Percentiles rank a stretch among this genome's conserved stretches.
These are phyloP conservation scores for Fagopyrum tataricum DNA, from an alignment of 148 eudicot species.

Conservation along the genomic window DNA sequence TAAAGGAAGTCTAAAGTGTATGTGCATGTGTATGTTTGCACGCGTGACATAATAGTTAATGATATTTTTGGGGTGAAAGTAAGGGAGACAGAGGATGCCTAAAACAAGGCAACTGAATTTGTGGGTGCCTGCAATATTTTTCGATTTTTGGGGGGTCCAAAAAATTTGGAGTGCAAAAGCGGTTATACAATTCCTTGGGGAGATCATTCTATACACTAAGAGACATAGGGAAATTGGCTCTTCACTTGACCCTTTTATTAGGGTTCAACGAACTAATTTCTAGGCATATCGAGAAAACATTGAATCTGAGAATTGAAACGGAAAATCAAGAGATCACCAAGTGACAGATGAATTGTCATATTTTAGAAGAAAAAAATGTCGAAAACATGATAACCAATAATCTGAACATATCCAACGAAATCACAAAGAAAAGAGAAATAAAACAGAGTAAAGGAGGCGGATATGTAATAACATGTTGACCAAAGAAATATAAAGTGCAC, in stretches of 20 bases:
- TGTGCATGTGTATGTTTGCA: not conserved
- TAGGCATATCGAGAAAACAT: too few species aligned
- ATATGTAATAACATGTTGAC: too few species aligned
- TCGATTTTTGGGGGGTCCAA: not conserved
- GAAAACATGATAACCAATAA: too few species aligned
- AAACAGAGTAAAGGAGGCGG: too few species aligned
- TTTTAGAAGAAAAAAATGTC: too few species aligned
- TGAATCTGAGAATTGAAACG: too few species aligned
- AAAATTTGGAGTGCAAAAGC: not conserved
- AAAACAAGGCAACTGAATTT: conserved; percentile 6
- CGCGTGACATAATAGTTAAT: not conserved
- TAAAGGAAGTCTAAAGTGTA: too few species aligned
- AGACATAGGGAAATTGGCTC: not conserved
- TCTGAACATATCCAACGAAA: too few species aligned
- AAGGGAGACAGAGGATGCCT: not conserved
- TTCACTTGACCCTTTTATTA: not conserved
- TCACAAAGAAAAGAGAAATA: too few species aligned
- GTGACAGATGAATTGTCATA: too few species aligned
- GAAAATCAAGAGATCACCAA: too few species aligned
- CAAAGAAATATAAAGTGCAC: too few species aligned
- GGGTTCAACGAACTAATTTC: not conserved
- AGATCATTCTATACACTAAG: not conserved
- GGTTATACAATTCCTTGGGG: not conserved
- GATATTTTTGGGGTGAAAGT: not conserved
- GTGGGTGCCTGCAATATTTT: not conserved